Percentiles rank a stretch among this genome's conserved stretches.
Evolutionary conservation across 225 moss, liverwort and hornwort genomes (phyloP).

Genomic region (Polytrichum commune): DNA sequence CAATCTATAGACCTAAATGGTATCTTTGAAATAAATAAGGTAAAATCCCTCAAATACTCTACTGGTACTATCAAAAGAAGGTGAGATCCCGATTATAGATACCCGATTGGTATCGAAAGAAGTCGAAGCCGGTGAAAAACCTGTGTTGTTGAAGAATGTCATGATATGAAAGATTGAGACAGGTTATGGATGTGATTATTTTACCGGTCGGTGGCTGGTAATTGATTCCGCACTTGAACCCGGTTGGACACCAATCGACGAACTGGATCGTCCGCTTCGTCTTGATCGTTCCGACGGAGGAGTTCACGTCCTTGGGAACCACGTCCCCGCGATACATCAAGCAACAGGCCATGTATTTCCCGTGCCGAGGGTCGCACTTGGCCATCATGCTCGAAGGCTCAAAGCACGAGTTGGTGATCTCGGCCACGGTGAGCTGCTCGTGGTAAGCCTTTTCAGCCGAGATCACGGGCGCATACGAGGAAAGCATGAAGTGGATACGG

Average conservation of each 20-base stretch:
- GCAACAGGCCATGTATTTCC: constrained; percentile 59
- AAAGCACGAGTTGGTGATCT: constrained; percentile 48
- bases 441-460: constrained; percentile 3
- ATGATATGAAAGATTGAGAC: no score
- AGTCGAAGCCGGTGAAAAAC: no score
- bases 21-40: no score
- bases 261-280: constrained; percentile 59
- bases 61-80: no score
- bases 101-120: no score
- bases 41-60: no score
- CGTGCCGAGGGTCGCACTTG: constrained; percentile 48
- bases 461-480: constrained; percentile 23
- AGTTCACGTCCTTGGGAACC: constrained; percentile 48
- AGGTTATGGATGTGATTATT: no score
- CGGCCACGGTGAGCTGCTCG: constrained; percentile 24
- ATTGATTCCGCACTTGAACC: constrained; percentile 6
- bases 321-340: constrained; percentile 48
- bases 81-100: no score
- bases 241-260: constrained; percentile 43
- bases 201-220: constrained; percentile 1
- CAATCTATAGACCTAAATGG: no score
- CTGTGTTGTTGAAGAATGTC: no score
- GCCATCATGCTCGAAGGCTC: constrained; percentile 62
- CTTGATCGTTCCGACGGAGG: constrained; percentile 39
- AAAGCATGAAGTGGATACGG: constrained; percentile 32